Evolutionary conservation across 1,284 basidiomycete species (phyloP).

Genomic region (Exobasidium rhododendri): DNA sequence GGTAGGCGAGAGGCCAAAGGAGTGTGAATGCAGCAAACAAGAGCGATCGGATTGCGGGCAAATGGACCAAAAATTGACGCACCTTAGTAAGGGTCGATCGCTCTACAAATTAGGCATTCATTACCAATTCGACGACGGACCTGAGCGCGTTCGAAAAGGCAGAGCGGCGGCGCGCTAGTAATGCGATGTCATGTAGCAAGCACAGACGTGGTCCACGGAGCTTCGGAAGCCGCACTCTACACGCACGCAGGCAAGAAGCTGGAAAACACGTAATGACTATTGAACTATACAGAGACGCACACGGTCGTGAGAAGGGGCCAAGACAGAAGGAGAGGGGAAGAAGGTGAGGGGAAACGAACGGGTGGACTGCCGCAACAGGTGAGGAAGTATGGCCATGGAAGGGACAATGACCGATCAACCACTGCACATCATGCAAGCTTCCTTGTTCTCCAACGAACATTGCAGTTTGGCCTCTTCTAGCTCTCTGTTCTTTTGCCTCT

Average conservation of each 20-base stretch:
- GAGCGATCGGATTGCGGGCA: not conserved
- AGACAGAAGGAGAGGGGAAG: not conserved
- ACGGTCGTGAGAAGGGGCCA: no score
- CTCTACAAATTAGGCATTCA: no score
- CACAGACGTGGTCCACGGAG: no score
- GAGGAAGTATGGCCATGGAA: not conserved
- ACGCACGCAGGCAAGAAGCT: not conserved
- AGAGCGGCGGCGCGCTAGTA: no score
- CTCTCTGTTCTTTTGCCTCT: conserved; percentile 70
- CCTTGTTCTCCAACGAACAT: conserved; percentile 82
- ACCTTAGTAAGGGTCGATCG: no score
- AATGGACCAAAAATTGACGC: not conserved
- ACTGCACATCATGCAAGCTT: conserved; percentile 54
- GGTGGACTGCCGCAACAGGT: no score
- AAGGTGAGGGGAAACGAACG: not conserved
- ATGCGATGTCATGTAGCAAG: no score
- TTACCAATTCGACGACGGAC: no score
- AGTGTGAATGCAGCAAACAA: not conserved
- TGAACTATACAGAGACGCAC: no score
- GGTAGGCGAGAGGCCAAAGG: not conserved
- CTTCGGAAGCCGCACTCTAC: conserved; percentile 1
- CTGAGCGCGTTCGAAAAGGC: no score
- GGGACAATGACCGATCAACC: conserved; percentile 20
- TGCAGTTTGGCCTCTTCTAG: conserved; percentile 73
- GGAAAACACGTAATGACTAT: not conserved